Conservation (phyloP, 2,329 filamentous ascomycete genomes). For the Pyrenophora tritici-repentis region DNA sequence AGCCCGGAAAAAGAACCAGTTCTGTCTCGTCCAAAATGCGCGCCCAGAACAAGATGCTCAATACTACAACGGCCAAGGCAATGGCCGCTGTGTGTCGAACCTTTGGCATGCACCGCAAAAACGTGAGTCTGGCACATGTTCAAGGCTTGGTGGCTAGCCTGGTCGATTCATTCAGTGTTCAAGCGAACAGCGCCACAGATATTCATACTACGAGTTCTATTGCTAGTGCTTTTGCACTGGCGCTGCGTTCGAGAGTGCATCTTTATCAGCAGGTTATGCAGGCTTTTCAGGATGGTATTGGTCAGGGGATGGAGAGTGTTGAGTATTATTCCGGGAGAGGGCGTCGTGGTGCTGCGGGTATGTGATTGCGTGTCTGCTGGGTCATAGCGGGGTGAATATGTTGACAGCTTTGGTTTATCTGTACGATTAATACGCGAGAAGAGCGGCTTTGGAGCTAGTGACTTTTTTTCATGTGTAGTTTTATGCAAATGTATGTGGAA, state of each 20-base stretch:
- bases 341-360: too few species aligned
- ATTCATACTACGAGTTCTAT: neutral
- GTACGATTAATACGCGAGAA: too few species aligned
- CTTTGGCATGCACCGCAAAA: constrained; percentile 2
- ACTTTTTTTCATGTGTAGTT: too few species aligned
- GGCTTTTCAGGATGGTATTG: constrained; percentile 7
- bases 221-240: constrained; percentile 7
- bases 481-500: too few species aligned
- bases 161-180: constrained; percentile 1
- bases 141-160: constrained; percentile 8
- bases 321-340: neutral
- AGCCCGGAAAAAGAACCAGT: neutral
- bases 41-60: neutral
- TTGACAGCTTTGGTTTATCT: too few species aligned
- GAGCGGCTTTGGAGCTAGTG: too few species aligned
- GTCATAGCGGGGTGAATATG: too few species aligned
- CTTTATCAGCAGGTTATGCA: neutral
- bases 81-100: neutral
- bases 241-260: neutral
- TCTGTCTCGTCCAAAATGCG: constrained; percentile 1
- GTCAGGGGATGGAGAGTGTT: neutral
- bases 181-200: neutral
- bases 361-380: too few species aligned
- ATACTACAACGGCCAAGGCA: neutral
- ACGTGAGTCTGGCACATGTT: neutral